Conservation (phyloP, 1,284 basidiomycete genomes). For the Ganoderma lucidum region DNA sequence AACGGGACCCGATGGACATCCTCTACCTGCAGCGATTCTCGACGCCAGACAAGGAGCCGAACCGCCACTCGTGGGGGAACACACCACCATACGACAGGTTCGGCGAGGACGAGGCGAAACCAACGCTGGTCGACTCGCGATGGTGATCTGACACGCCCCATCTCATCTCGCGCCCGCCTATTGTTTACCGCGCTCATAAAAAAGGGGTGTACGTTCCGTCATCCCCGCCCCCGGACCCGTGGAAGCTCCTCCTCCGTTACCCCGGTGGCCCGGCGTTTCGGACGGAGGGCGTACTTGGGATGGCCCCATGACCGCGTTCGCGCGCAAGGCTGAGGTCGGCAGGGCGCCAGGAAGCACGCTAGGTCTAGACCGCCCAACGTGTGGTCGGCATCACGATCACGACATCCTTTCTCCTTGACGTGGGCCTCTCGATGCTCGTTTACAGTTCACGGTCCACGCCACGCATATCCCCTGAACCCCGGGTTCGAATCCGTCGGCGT, state of each 20-base stretch:
- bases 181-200: conserved; percentile 8
- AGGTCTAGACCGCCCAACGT: conserved; percentile 6
- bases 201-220: conserved; percentile 27
- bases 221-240: conserved; percentile 12
- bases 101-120: conserved; percentile 30
- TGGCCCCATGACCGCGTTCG: conserved; percentile 1
- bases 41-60: conserved; percentile 28
- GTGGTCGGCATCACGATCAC: conserved; percentile 12
- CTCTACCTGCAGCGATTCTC: conserved; percentile 39
- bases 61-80: conserved; percentile 28
- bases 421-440: not conserved
- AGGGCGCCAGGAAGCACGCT: conserved; percentile 3
- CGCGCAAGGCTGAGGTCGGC: not conserved
- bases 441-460: not conserved
- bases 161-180: not conserved
- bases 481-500: not conserved
- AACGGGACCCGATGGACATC: conserved; percentile 41
- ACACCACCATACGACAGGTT: conserved; percentile 23
- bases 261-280: not conserved
- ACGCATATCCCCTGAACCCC: conserved; percentile 1
- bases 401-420: conserved; percentile 5
- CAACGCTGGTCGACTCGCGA: conserved; percentile 26
- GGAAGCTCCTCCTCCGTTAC: not conserved
- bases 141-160: conserved; percentile 23
- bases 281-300: not conserved